Conservation (phyloP, 1,284 basidiomycete genomes). For the Agaricales sp. region DNA sequence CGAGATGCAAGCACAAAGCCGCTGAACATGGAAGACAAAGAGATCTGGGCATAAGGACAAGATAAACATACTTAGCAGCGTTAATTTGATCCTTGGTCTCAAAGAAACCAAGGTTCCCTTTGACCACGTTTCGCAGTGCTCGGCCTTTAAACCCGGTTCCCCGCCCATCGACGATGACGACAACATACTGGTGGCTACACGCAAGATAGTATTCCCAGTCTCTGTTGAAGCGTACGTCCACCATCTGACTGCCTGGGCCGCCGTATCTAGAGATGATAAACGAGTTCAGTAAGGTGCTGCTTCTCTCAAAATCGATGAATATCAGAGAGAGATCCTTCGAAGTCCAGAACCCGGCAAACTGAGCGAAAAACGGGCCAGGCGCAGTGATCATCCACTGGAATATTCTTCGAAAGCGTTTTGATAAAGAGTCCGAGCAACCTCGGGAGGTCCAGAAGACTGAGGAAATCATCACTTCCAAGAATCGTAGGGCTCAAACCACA, state of each 20-base stretch:
- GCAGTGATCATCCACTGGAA: too few relatives aligned
- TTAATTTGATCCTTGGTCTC: constrained; percentile 86
- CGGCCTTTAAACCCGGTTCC: constrained; percentile 91
- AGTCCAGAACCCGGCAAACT: too few relatives aligned
- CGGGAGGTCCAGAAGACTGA: too few relatives aligned
- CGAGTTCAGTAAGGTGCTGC: neutral
- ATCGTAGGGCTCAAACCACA: too few relatives aligned
- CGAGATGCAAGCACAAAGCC: constrained; percentile 8
- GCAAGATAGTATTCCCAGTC: constrained; percentile 88
- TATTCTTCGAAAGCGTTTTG: too few relatives aligned
- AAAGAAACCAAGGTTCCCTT: constrained; percentile 76
- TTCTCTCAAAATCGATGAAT: too few relatives aligned
- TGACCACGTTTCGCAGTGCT: constrained; percentile 72
- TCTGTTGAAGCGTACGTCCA: constrained; percentile 53
- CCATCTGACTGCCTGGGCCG: constrained; percentile 78
- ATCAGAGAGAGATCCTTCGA: too few relatives aligned
- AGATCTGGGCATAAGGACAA: constrained; percentile 5
- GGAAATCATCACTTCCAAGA: too few relatives aligned
- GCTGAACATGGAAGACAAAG: constrained; percentile 2
- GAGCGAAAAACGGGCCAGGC: too few relatives aligned
- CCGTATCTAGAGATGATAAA: constrained; percentile 55
- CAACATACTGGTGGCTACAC: constrained; percentile 74
- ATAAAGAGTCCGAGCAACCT: too few relatives aligned
- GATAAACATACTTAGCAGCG: constrained; percentile 70
- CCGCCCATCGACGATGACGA: constrained; percentile 86